Conservation (phyloP, 176 grass and related monocot genomes). For the Bonia amplexicaulis region DNA sequence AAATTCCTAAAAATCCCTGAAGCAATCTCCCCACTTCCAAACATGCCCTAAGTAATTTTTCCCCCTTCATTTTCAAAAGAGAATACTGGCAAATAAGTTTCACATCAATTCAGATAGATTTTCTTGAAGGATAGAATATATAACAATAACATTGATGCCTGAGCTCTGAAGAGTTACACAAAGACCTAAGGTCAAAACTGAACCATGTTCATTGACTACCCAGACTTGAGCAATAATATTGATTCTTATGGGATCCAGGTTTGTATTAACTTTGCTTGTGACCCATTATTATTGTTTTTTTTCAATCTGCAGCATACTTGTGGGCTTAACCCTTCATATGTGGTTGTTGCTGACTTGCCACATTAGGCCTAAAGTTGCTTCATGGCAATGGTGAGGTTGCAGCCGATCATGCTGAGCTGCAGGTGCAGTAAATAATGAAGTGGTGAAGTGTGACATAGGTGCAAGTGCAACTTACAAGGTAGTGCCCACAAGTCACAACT, state of each 20-base stretch:
- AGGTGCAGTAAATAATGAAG: neutral
- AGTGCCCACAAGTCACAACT: too few species aligned
- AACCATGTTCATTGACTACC: neutral
- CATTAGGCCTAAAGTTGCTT: neutral
- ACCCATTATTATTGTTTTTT: neutral
- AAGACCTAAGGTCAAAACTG: neutral
- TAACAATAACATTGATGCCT: neutral
- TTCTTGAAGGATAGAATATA: neutral
- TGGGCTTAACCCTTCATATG: neutral
- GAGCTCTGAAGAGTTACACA: neutral
- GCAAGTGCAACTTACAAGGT: neutral
- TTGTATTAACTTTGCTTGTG: neutral
- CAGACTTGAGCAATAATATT: neutral
- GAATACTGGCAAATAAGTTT: neutral
- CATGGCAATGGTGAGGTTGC: neutral
- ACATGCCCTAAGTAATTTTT: neutral
- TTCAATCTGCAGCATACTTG: neutral
- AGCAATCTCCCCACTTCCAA: neutral
- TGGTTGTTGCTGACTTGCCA: neutral
- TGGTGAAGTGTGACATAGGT: neutral
- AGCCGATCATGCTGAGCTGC: neutral
- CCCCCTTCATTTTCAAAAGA: neutral
- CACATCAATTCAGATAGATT: neutral
- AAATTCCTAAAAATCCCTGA: too few species aligned
- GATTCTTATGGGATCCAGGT: neutral